Evolutionary conservation across 208 protist genomes (phyloP).

Genomic region (Blechomonas ayalai): DNA sequence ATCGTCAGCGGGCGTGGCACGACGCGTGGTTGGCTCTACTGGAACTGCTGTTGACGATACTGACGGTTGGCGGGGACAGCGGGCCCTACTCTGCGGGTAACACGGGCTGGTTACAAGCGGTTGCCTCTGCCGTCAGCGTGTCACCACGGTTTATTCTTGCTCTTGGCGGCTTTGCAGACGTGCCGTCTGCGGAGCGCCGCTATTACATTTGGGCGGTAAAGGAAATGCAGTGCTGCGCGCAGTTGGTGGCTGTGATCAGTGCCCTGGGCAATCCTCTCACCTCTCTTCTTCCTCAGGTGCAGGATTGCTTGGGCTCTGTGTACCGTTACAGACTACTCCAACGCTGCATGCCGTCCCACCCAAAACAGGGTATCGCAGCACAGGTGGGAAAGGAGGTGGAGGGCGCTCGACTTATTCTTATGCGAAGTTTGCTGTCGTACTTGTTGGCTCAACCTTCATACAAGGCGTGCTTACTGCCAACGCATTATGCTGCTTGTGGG

Average conservation of each 20-base stretch:
- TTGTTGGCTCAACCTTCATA: too few species aligned
- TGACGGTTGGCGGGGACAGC: slow-evolving; percentile 8
- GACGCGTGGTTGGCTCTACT: slow-evolving; percentile 46
- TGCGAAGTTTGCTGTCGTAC: too few species aligned
- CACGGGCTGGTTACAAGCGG: slow-evolving; percentile 16
- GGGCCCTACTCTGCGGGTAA: slow-evolving; percentile 4
- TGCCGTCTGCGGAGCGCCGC: slow-evolving; percentile 1
- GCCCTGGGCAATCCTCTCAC: slow-evolving; percentile 21
- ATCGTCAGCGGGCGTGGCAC: slow-evolving; percentile 42
- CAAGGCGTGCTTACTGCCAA: too few species aligned
- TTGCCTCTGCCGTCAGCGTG: slow-evolving; percentile 19
- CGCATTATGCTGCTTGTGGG: too few species aligned
- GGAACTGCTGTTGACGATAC: slow-evolving; percentile 18
- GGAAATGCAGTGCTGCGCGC: slow-evolving; percentile 42
- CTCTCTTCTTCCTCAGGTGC: slow-evolving; percentile 28
- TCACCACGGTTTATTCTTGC: slow-evolving; percentile 41
- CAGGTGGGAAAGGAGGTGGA: too few species aligned
- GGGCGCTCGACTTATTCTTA: too few species aligned
- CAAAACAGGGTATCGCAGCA: background rate
- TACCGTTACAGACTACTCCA: slow-evolving; percentile 14
- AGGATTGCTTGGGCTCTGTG: slow-evolving; percentile 33
- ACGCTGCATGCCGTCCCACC: slow-evolving; percentile 7
- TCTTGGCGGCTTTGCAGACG: slow-evolving; percentile 32
- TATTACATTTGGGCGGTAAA: slow-evolving; percentile 46
- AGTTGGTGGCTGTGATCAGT: slow-evolving; percentile 25